These are phyloP conservation scores for Heterobasidion occidentale DNA, from an alignment of 1,284 basidiomycete genomes.

Conservation along the genomic window DNA sequence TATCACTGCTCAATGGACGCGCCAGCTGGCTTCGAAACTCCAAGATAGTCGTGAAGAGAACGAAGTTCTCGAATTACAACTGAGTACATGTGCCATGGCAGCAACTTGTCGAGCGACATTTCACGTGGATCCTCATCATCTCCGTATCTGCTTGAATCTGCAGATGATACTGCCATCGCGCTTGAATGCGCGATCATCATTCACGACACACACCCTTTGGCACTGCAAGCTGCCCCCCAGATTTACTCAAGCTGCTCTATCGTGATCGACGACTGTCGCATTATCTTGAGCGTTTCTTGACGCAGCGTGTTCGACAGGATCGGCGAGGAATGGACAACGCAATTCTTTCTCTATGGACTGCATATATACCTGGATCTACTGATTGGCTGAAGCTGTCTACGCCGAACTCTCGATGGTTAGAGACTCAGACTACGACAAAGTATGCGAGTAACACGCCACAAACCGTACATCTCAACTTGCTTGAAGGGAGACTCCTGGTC, in stretches of 20 bases:
- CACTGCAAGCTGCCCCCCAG: neutral
- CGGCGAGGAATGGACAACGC: slow-evolving; percentile 25
- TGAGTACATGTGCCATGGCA: slow-evolving; percentile 25
- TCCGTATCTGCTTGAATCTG: slow-evolving; percentile 1
- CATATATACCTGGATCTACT: slow-evolving; percentile 18
- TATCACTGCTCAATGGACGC: slow-evolving; percentile 28
- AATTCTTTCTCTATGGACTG: slow-evolving; percentile 26
- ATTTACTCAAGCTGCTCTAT: slow-evolving; percentile 13
- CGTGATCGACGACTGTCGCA: slow-evolving; percentile 23
- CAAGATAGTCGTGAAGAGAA: slow-evolving; percentile 11
- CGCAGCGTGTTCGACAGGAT: slow-evolving; percentile 5
- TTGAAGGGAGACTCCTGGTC: slow-evolving; percentile 34
- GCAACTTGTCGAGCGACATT: slow-evolving; percentile 33
- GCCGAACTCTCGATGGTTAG: slow-evolving; percentile 29
- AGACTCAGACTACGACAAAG: neutral
- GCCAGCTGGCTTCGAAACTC: slow-evolving; percentile 19
- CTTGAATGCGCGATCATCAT: slow-evolving; percentile 28
- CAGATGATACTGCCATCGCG: slow-evolving; percentile 20
- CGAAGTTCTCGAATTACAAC: slow-evolving; percentile 14
- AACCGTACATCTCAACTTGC: slow-evolving; percentile 28
- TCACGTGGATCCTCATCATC: slow-evolving; percentile 20
- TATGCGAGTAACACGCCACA: slow-evolving; percentile 13
- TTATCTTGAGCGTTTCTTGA: slow-evolving; percentile 15
- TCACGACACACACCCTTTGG: slow-evolving; percentile 20
- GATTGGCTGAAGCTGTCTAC: slow-evolving; percentile 21